phyloP scores from a whole-genome alignment of 1,284 basidiomycete species.

The Austroboletus niveus region DNA sequence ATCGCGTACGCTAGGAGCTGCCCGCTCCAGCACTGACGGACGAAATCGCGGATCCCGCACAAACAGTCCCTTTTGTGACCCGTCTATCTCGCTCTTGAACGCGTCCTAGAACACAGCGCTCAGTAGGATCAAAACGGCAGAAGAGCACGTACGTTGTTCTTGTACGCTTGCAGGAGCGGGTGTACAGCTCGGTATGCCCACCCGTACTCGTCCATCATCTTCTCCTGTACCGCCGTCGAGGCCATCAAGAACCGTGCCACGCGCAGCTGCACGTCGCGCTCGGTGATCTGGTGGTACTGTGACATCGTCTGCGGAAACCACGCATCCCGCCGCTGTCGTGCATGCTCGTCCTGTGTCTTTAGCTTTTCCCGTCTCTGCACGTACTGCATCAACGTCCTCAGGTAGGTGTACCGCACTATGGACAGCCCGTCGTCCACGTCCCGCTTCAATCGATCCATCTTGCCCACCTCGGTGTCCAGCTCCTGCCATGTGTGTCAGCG shows the following conservation, averaged over 20 bases:
- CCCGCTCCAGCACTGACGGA: constrained; percentile 3
- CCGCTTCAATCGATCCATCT: constrained; percentile 19
- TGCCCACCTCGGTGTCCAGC: constrained; percentile 26
- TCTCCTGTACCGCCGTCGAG: constrained; percentile 41
- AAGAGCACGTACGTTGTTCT: constrained; percentile 38
- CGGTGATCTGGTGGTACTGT: constrained; percentile 44
- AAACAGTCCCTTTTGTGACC: constrained; percentile 12
- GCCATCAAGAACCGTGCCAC: constrained; percentile 50
- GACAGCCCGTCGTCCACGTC: constrained; percentile 40
- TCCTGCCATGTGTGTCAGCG: constrained; percentile 17
- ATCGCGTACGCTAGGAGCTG: not conserved
- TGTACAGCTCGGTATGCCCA: constrained; percentile 53
- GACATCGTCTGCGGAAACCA: constrained; percentile 49
- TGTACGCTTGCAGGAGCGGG: constrained; percentile 40
- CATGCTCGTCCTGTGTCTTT: constrained; percentile 28
- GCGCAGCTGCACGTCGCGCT: constrained; percentile 48
- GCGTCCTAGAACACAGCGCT: constrained; percentile 6
- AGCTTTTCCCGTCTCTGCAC: constrained; percentile 27
- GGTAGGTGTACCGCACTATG: constrained; percentile 43
- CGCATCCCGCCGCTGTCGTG: constrained; percentile 38
- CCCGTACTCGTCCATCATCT: constrained; percentile 45
- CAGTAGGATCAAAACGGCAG: not conserved
- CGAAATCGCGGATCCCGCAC: constrained; percentile 21
- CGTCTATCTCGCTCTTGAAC: constrained; percentile 22
- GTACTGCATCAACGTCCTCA: constrained; percentile 38